A percentile compares a stretch with the other conserved stretches of the same genome.
phyloP scores from a whole-genome alignment of 2,329 filamentous ascomycete species.

The Talaromyces amestolkiae region DNA sequence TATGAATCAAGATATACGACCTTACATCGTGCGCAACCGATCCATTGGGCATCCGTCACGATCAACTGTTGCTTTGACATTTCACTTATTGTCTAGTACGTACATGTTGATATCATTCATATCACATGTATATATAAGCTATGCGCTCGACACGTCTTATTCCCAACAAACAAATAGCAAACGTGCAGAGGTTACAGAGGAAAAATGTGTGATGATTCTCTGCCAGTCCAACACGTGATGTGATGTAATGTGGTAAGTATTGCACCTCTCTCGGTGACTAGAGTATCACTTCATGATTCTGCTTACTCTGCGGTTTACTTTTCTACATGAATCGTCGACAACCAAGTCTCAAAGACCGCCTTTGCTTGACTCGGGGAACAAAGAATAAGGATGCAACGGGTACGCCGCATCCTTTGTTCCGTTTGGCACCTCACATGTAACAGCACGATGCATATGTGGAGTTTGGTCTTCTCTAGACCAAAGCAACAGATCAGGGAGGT shows the following conservation, averaged over 20 bases:
- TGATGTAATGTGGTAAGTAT: background rate
- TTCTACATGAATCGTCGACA: background rate
- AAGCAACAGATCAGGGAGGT: background rate
- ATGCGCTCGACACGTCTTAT: background rate
- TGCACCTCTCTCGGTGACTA: background rate
- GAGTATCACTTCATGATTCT: background rate
- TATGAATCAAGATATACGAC: background rate
- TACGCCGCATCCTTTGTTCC: conserved; percentile 3
- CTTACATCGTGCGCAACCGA: conserved; percentile 15
- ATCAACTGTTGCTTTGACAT: too few relatives aligned
- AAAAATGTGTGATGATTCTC: background rate
- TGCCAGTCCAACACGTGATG: background rate
- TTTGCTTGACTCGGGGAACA: conserved; percentile 2
- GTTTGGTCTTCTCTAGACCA: background rate
- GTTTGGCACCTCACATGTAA: conserved; percentile 10
- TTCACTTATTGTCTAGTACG: background rate
- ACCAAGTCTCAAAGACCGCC: background rate
- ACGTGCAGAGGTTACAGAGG: background rate
- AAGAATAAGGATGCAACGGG: background rate
- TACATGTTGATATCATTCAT: background rate
- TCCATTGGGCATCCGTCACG: background rate
- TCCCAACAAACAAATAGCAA: background rate
- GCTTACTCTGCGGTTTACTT: background rate
- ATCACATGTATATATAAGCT: background rate
- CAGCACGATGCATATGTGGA: background rate